phyloP scores from a whole-genome alignment of 352 stramenopile genomes.

The Saprolegnia diclina region DNA sequence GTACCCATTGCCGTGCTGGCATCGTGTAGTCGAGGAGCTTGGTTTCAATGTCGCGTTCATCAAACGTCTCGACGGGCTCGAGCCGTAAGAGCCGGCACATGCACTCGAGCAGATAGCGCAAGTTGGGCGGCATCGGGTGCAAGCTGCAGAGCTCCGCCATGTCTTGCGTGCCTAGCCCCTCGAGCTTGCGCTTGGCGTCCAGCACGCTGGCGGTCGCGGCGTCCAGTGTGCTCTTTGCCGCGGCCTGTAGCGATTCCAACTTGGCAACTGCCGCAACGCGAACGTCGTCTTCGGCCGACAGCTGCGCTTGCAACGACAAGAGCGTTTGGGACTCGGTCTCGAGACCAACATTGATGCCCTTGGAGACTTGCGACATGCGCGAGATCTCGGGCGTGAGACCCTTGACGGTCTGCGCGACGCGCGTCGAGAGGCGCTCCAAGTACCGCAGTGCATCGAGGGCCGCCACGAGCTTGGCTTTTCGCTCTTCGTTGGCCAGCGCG shows the following conservation, averaged over 20 bases:
- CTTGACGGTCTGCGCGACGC: slow-evolving; percentile 6
- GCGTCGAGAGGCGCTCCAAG: slow-evolving; percentile 16
- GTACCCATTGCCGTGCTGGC: slow-evolving; percentile 30
- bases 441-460: slow-evolving; percentile 30
- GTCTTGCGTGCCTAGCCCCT: slow-evolving; percentile 32
- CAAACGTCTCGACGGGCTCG: slow-evolving; percentile 44
- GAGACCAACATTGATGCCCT: slow-evolving; percentile 23
- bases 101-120: slow-evolving; percentile 63
- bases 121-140: slow-evolving; percentile 38
- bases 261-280: neutral
- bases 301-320: neutral
- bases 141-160: slow-evolving; percentile 35
- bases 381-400: slow-evolving; percentile 11
- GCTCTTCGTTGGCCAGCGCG: neutral
- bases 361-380: slow-evolving; percentile 13
- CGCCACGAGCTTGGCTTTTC: slow-evolving; percentile 38
- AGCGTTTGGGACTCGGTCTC: slow-evolving; percentile 14
- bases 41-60: slow-evolving; percentile 67
- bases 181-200: neutral
- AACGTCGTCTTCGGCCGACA: slow-evolving; percentile 12
- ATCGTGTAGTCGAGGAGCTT: slow-evolving; percentile 73
- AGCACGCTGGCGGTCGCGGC: slow-evolving; percentile 35
- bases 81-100: slow-evolving; percentile 61
- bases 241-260: neutral
- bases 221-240: slow-evolving; percentile 26